Evolutionary conservation across 2,329 filamentous ascomycete species (phyloP).

Genomic region (Colletotrichum simmondsii): DNA sequence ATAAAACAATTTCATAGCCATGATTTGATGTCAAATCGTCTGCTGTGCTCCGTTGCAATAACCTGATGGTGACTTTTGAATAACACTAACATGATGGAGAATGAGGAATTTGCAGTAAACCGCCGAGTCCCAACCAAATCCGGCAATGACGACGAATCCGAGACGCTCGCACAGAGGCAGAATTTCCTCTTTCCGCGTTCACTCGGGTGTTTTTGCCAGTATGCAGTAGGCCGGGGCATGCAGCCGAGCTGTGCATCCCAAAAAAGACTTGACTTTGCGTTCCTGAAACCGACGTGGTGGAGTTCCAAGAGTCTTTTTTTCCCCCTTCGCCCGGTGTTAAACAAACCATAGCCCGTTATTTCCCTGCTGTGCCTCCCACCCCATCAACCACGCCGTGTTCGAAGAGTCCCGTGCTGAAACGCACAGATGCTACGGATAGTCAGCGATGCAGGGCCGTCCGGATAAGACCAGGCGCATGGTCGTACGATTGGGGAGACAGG

Average conservation of each 20-base stretch:
- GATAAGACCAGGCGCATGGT: not conserved
- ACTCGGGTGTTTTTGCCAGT: not conserved
- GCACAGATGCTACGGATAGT: conserved; percentile 10
- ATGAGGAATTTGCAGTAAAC: not conserved
- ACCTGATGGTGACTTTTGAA: not conserved
- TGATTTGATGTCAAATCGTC: conserved; percentile 10
- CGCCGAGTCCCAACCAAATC: not conserved
- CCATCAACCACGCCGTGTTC: not conserved
- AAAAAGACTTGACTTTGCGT: not conserved
- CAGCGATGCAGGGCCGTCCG: not conserved
- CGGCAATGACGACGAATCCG: not conserved
- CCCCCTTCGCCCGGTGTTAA: not conserved
- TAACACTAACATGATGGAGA: not conserved
- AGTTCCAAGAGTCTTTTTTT: not conserved
- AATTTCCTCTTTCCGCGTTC: not conserved
- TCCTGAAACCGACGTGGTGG: conserved; percentile 28
- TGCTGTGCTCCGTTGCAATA: not conserved
- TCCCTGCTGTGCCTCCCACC: not conserved
- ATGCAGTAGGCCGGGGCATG: not conserved
- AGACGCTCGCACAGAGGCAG: not conserved
- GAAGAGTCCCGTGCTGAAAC: conserved; percentile 21
- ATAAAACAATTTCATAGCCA: conserved; percentile 15
- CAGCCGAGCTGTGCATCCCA: not conserved
- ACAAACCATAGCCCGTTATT: not conserved
- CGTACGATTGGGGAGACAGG: not conserved